Evolutionary conservation across 805 yeast species (phyloP).

Genomic region (Isabelozyma pseudorhagii): DNA sequence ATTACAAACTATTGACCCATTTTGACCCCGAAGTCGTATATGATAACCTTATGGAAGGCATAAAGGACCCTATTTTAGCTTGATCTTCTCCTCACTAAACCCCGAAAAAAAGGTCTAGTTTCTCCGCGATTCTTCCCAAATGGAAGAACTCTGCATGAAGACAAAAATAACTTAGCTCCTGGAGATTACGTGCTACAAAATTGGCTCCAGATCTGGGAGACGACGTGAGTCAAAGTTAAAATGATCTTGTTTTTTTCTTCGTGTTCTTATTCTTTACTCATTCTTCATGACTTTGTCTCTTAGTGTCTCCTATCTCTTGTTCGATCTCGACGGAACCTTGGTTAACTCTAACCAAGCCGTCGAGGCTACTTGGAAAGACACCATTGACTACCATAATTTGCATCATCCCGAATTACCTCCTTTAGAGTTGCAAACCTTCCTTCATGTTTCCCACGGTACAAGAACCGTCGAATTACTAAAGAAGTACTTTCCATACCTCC

Average conservation of each 20-base stretch:
- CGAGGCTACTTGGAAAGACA: constrained; percentile 12
- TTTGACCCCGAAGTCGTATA: constrained; percentile 4
- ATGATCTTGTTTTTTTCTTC: no score
- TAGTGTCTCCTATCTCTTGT: constrained; percentile 7
- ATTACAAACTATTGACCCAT: neutral
- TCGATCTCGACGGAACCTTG: constrained; percentile 18
- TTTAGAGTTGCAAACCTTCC: constrained; percentile 7
- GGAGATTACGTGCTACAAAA: no score
- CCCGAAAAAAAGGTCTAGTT: neutral
- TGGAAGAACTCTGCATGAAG: neutral
- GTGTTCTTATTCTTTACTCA: neutral
- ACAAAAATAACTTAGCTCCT: no score
- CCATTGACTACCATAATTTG: constrained; percentile 10
- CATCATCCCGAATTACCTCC: constrained; percentile 6
- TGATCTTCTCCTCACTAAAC: neutral
- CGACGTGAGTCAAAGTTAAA: no score
- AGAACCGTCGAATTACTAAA: constrained; percentile 12
- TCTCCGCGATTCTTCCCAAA: neutral
- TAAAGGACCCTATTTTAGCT: neutral
- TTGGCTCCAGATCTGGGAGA: no score
- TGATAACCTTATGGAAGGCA: neutral
- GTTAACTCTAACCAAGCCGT: constrained; percentile 15
- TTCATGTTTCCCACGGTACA: constrained; percentile 14
- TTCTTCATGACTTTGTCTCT: neutral
- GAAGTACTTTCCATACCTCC: constrained; percentile 10